A percentile compares a stretch with the other conserved stretches of the same genome.
These are phyloP conservation scores for Taphrina communis DNA, from an alignment of 1,139 yeast genomes.

Conservation along the genomic window DNA sequence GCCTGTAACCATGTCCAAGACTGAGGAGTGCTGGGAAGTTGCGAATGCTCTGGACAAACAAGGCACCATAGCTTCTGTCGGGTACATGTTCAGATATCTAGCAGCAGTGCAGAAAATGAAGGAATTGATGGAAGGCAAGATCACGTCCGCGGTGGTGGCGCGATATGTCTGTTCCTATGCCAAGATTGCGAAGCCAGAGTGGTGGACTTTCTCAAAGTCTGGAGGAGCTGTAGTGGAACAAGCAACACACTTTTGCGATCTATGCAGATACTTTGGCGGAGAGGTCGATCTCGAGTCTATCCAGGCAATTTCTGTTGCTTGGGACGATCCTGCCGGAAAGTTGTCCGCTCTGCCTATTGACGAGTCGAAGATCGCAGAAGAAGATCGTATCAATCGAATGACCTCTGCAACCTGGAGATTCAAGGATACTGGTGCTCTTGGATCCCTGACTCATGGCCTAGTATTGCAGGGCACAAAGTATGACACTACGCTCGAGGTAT, in stretches of 20 bases:
- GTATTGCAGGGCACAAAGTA: constrained; percentile 47
- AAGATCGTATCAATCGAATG: constrained; percentile 47
- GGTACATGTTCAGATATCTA: constrained; percentile 48
- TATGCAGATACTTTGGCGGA: constrained; percentile 47
- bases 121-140: constrained; percentile 46
- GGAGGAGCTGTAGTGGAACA: constrained; percentile 48
- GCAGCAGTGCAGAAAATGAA: constrained; percentile 47
- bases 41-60: constrained; percentile 39
- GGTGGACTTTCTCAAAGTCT: constrained; percentile 47
- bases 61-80: constrained; percentile 45
- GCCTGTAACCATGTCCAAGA: constrained; percentile 46
- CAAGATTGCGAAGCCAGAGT: constrained; percentile 44
- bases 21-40: constrained; percentile 45
- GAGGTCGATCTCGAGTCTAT: constrained; percentile 46
- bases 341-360: constrained; percentile 45
- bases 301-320: constrained; percentile 45
- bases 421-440: constrained; percentile 46
- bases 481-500: constrained; percentile 47
- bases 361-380: constrained; percentile 45
- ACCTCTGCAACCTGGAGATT: constrained; percentile 47
- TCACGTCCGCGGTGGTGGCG: constrained; percentile 45
- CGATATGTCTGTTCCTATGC: constrained; percentile 47
- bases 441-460: constrained; percentile 46
- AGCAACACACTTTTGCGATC: constrained; percentile 47
- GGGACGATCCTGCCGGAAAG: constrained; percentile 46